Conservation (phyloP, 176 grass and related monocot genomes). For the Carex kokanica region DNA sequence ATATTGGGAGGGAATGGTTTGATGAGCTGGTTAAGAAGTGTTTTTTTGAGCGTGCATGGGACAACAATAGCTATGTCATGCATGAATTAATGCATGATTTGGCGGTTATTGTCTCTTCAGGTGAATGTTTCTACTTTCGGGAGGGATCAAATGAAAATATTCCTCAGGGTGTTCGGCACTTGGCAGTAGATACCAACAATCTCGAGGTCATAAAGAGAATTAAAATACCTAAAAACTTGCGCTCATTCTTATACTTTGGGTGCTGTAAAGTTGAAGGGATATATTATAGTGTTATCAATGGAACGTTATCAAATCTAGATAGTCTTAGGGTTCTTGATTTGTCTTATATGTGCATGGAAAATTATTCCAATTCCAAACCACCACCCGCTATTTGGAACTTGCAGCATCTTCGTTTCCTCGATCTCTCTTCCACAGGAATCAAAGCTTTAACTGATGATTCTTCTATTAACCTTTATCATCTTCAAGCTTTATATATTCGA, state of each 20-base stretch:
- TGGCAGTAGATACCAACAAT: constrained; percentile 33
- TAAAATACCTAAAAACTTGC: constrained; percentile 28
- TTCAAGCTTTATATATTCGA: constrained; percentile 40
- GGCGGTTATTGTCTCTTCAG: constrained; percentile 34
- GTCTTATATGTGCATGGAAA: constrained; percentile 25
- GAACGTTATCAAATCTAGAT: constrained; percentile 30
- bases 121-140: constrained; percentile 35
- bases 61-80: constrained; percentile 34
- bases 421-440: constrained; percentile 37
- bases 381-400: constrained; percentile 24
- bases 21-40: constrained; percentile 40
- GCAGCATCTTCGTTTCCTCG: constrained; percentile 45
- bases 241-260: constrained; percentile 37
- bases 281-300: constrained; percentile 19
- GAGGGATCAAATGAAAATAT: constrained; percentile 25
- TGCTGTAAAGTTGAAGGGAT: neutral
- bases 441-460: neutral
- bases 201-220: constrained; percentile 8
- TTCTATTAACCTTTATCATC: constrained; percentile 37
- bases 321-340: constrained; percentile 41
- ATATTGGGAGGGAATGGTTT: constrained; percentile 42
- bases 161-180: constrained; percentile 30
- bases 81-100: constrained; percentile 55
- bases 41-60: constrained; percentile 35
- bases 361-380: neutral